Base-by-base conservation (phyloP, 305 asterid species). In the Fraxinus sp. region DNA sequence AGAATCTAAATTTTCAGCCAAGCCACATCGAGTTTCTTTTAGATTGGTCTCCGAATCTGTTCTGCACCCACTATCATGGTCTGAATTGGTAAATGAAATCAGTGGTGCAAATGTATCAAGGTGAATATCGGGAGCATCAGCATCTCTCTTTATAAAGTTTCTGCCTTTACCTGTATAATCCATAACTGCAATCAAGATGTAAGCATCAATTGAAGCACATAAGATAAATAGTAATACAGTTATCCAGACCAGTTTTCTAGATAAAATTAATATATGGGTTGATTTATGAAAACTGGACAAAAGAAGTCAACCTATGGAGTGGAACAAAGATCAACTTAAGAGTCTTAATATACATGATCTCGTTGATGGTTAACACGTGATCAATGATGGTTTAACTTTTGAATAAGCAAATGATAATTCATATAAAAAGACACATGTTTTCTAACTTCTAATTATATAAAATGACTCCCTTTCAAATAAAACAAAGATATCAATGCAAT, bases 171-270 rank as follows among this genome's bases (percentile, higher is more conserved):
- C 84, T 80, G 83, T 90, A 85, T 57, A 2, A 72, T 86, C 91
- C 95, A 92, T 94, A 79, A 41, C 90, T 79, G 86, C 81, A 84
- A 86, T 22, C 82, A 68, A 66, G 66, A 68, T 26, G 41, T 62
- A 78, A 82, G 72, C 76, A 83, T 81, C 74, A 39, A 81, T 85
- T 55, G 28, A 57, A 57, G 70, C 75, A 83, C 62, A 78, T 44
- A 39, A n/a, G 36, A 74, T 3, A 44, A 28, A 78, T 37, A 49
- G 41, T 30, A 76, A 62, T 71, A 74, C 11, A 28, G 82, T 39
- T 39, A 83, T 37, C 13, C 39, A 70, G 74, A 36, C 20, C 16
- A 18, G 20, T n/a, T 79, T 26, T 14, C 44, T n/a, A 66, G 52
- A 18, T 59, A 28, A 57, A 37, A 57, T 28, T 20, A 68, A 73